Evolutionary conservation across 495 filamentous ascomycete genomes (phyloP).

Genomic region (Penicillium mononematosum): DNA sequence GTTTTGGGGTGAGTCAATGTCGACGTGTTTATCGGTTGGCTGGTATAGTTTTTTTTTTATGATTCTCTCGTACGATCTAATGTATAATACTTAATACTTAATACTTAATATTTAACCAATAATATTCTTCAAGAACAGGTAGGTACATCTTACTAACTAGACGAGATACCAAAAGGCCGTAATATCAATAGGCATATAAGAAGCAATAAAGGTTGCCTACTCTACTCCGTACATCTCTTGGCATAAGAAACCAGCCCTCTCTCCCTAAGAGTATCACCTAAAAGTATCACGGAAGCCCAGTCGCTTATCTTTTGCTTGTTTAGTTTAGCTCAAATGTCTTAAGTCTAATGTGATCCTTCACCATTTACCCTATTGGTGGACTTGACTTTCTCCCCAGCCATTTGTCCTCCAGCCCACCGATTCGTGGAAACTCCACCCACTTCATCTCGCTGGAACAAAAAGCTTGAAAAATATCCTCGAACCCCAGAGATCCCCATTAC

Average conservation of each 20-base stretch:
- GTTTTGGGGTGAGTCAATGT: too few relatives aligned
- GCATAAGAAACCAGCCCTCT: background rate
- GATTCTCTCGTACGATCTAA: too few relatives aligned
- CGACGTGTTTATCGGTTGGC: too few relatives aligned
- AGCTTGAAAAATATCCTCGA: constrained; percentile 38
- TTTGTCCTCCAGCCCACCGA: constrained; percentile 18
- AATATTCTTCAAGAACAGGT: too few relatives aligned
- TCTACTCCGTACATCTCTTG: background rate
- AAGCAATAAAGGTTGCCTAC: background rate
- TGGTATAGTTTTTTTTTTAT: too few relatives aligned
- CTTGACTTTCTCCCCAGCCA: constrained; percentile 22
- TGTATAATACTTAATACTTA: too few relatives aligned
- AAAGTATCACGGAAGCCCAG: background rate
- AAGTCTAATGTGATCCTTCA: constrained; percentile 1
- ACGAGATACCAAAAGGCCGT: too few relatives aligned
- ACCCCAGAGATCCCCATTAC: constrained; percentile 33
- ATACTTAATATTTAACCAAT: too few relatives aligned
- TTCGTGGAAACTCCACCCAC: constrained; percentile 37
- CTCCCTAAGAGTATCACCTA: background rate
- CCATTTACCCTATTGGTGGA: constrained; percentile 37
- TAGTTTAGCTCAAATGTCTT: constrained; percentile 1
- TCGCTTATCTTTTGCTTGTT: constrained; percentile 4
- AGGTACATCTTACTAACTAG: background rate
- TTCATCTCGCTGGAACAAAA: constrained; percentile 20
- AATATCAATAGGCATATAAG: background rate